Base-by-base conservation (phyloP, 2,329 filamentous ascomycete species). In the Phaeosphaeria sp. region DNA sequence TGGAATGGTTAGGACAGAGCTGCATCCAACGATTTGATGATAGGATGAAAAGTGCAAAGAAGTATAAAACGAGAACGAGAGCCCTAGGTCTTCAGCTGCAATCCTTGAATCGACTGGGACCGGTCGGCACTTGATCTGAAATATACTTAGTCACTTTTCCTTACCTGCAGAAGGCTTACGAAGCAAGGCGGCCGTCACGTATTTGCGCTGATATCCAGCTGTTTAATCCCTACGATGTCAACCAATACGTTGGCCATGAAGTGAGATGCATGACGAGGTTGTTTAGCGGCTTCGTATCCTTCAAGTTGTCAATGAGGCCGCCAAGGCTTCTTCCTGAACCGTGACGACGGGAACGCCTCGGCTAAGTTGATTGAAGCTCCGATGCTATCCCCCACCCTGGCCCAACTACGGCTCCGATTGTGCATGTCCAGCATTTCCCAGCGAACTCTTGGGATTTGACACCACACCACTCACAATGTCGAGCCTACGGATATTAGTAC, bases 401-500 rank as follows among this genome's bases (percentile, higher is more conserved):
- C 50, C 55, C 4, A 27, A 27, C 5, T 27, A 27, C 25, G 9
- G 25, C 9, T 55, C 46, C 48, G 50, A 61, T 65, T 52, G 48
- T 52, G 23, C 58, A 47, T 61, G 47, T 54, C 43, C 56, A 48
- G 17, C 27, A 54, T 43, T 44, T 43, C 30, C 13, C 20, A 20
- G 20, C 33, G 48, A 48, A 18, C 15, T 22, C 15, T 22, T 46
- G 15, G 33, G 30, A 10, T 49, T 33, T 36, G 11, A 42, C 49
- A 13, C 9, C 22, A 46, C 50, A 54, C 46, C 46, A n/a, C 5
- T 53, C 61, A 76, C 60, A 53, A 81, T 82, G 78, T 81, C 81
- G 50, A 73, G 79, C 48, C 75, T 85, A 51, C 80, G 83, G 67
- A 84, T 85, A 68, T 75, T 85, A 63, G 83, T 85, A 36, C 83